Percentiles rank a stretch among this genome's conserved stretches.
These are phyloP conservation scores for Coemansia reversa DNA, from an alignment of 192 early-diverging fungal genomes.

Conservation along the genomic window DNA sequence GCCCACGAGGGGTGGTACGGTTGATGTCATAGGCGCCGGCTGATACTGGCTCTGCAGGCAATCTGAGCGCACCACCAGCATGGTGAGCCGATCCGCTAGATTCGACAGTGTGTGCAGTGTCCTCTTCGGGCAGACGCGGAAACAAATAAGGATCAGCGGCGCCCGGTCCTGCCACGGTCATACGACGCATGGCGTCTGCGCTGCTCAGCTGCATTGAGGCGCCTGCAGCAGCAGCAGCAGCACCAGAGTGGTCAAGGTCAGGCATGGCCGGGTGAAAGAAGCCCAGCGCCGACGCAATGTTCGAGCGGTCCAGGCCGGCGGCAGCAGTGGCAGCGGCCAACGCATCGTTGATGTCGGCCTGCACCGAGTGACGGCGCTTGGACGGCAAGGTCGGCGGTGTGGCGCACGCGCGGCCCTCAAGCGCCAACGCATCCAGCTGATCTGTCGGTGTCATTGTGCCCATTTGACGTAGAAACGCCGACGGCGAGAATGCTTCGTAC, in stretches of 20 bases:
- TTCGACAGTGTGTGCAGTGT: not conserved
- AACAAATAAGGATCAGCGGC: conserved; percentile 42
- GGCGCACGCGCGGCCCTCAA: conserved; percentile 45
- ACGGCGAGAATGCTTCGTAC: conserved; percentile 39
- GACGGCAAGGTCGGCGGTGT: conserved; percentile 46
- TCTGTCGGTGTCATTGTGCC: conserved; percentile 43
- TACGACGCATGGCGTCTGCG: conserved; percentile 42
- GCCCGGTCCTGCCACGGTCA: conserved; percentile 44
- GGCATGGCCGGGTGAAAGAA: conserved; percentile 26
- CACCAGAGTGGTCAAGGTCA: conserved; percentile 24
- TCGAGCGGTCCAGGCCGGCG: conserved; percentile 35
- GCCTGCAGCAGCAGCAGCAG: not conserved
- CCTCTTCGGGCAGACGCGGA: conserved; percentile 49
- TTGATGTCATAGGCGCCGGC: not conserved
- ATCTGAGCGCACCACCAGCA: conserved; percentile 12
- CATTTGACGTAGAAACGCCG: conserved; percentile 40
- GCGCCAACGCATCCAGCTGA: conserved; percentile 51
- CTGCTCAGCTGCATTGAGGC: conserved; percentile 24
- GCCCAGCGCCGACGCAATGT: conserved; percentile 33
- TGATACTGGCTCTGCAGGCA: not conserved
- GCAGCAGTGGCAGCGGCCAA: conserved; percentile 42
- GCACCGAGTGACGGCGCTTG: conserved; percentile 49
- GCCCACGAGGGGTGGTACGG: conserved; percentile 24
- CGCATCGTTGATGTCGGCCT: conserved; percentile 45
- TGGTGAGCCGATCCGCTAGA: too few relatives aligned